Conservation (phyloP, 1,284 basidiomycete species). For the Mycena citricolor region DNA sequence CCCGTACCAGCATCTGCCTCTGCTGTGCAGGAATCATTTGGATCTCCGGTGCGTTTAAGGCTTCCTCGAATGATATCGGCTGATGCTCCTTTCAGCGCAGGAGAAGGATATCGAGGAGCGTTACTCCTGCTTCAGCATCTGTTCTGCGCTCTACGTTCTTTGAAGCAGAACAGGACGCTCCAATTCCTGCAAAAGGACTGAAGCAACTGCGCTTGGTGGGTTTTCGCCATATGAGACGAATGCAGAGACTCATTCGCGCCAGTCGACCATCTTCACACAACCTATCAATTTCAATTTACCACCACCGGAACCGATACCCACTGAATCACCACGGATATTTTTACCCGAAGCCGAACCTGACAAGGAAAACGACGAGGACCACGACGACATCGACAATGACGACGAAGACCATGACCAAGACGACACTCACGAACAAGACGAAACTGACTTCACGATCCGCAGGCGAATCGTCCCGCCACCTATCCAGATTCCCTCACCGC, state of each 20-base stretch:
- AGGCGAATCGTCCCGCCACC: slow-evolving; percentile 28
- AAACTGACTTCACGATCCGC: slow-evolving; percentile 35
- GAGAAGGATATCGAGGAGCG: slow-evolving; percentile 21
- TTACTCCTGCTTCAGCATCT: slow-evolving; percentile 16
- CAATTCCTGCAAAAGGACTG: too few species aligned
- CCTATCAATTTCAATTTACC: slow-evolving; percentile 1
- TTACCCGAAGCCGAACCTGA: slow-evolving; percentile 14
- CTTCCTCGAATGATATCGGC: not conserved
- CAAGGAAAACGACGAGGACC: not conserved
- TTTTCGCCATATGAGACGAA: not conserved
- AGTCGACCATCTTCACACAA: not conserved
- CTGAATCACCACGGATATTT: slow-evolving; percentile 14
- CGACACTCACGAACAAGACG: slow-evolving; percentile 23
- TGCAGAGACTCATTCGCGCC: not conserved
- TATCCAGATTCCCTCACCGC: slow-evolving; percentile 24
- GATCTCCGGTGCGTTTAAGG: slow-evolving; percentile 8
- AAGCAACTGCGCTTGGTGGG: slow-evolving; percentile 20
- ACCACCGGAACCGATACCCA: slow-evolving; percentile 19
- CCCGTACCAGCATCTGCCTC: slow-evolving; percentile 15
- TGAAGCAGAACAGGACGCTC: too few species aligned
- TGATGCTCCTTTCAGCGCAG: slow-evolving; percentile 6
- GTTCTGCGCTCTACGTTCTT: too few species aligned
- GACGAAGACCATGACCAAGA: slow-evolving; percentile 33
- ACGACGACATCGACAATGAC: slow-evolving; percentile 38
- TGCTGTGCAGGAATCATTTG: slow-evolving; percentile 10